Evolutionary conservation across 1,139 yeast species (phyloP).

Genomic region (Blastobotrys apis): DNA sequence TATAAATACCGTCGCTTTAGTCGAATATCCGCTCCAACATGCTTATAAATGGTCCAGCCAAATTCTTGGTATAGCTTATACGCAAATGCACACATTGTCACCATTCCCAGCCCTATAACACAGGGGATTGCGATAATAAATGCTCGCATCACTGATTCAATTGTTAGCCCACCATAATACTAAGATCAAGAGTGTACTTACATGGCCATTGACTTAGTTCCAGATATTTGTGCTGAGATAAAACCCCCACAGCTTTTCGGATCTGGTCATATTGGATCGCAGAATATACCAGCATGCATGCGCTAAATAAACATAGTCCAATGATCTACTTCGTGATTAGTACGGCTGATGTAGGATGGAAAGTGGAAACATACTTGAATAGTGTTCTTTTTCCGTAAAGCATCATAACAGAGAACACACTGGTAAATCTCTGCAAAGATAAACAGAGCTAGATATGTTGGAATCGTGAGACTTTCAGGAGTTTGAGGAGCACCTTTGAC

Average conservation of each 20-base stretch:
- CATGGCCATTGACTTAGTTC: conserved; percentile 31
- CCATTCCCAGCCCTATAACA: conserved; percentile 42
- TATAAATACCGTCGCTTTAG: conserved; percentile 41
- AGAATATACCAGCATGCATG: conserved; percentile 49
- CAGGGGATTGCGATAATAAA: conserved; percentile 47
- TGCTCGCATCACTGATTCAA: conserved; percentile 28
- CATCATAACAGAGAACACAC: conserved; percentile 42
- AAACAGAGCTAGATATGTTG: conserved; percentile 42
- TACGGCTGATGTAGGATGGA: neutral
- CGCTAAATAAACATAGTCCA: conserved; percentile 44
- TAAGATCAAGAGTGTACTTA: neutral
- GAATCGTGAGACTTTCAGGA: conserved; percentile 31
- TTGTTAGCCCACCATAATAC: neutral
- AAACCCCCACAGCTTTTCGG: conserved; percentile 29
- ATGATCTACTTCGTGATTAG: conserved; percentile 24
- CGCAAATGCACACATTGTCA: conserved; percentile 38
- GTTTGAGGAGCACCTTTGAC: conserved; percentile 19
- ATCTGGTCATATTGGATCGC: conserved; percentile 50
- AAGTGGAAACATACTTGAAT: conserved; percentile 26
- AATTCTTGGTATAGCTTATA: conserved; percentile 42
- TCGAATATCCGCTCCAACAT: conserved; percentile 48
- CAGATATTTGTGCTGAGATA: conserved; percentile 32
- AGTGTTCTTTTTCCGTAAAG: conserved; percentile 44
- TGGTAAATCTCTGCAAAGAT: conserved; percentile 45
- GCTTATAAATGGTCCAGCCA: conserved; percentile 49